Conservation (phyloP, 1,284 basidiomycete species). For the Singerocomus rubriflavus region DNA sequence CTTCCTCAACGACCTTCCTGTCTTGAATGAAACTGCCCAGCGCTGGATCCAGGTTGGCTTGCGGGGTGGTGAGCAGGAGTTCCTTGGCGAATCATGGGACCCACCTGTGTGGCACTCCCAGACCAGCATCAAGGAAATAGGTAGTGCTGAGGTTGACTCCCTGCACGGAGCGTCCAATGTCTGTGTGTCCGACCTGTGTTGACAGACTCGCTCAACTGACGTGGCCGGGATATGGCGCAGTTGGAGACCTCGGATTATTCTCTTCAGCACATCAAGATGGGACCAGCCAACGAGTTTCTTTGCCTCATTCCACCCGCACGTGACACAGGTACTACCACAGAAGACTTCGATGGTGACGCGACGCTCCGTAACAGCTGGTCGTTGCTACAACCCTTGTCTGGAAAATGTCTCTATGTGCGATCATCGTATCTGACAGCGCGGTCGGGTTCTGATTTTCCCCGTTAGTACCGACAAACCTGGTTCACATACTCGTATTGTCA, state of each 20-base stretch:
- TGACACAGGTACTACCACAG: constrained; percentile 43
- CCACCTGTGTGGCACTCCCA: constrained; percentile 38
- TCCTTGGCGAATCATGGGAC: constrained; percentile 63
- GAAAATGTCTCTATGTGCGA: constrained; percentile 78
- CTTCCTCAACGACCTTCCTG: constrained; percentile 79
- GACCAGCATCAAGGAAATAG: constrained; percentile 52
- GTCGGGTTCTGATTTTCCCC: constrained; percentile 15
- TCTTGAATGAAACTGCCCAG: constrained; percentile 70
- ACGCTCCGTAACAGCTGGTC: constrained; percentile 75
- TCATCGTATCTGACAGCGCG: constrained; percentile 19
- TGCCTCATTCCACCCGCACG: constrained; percentile 71
- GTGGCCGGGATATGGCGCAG: constrained; percentile 13
- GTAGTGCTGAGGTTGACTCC: constrained; percentile 40
- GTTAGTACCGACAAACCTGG: constrained; percentile 82
- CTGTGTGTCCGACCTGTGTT: constrained; percentile 28
- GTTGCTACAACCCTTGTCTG: constrained; percentile 70
- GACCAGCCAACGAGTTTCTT: constrained; percentile 61
- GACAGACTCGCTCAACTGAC: constrained; percentile 12
- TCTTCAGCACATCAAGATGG: constrained; percentile 71
- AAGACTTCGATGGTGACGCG: constrained; percentile 54
- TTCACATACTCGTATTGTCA: constrained; percentile 97
- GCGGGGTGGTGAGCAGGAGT: constrained; percentile 70
- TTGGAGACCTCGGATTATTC: constrained; percentile 35
- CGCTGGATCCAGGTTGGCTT: constrained; percentile 69
- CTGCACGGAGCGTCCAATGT: constrained; percentile 24